Percentiles rank a stretch among this genome's conserved stretches.
Conservation (phyloP, 768 basidiomycete species). For the Sarcodon sp. region DNA sequence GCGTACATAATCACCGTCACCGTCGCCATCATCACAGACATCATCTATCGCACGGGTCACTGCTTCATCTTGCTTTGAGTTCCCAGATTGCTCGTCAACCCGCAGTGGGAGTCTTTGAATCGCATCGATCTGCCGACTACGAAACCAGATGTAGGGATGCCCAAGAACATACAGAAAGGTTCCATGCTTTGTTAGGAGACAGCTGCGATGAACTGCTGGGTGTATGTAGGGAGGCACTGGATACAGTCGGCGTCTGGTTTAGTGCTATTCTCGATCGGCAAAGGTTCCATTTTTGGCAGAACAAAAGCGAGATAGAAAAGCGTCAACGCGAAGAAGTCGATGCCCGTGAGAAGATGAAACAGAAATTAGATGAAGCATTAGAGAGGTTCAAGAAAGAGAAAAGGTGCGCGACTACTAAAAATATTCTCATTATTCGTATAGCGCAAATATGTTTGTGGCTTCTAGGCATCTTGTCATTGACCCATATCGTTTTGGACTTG, state of each 20-base stretch:
- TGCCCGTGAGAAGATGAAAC: conserved; percentile 23
- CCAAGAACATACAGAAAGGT: conserved; percentile 26
- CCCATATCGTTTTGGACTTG: conserved; percentile 44
- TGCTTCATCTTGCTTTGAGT: conserved; percentile 14
- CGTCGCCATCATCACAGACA: conserved; percentile 9
- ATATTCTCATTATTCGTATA: background rate
- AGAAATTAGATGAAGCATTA: conserved; percentile 22
- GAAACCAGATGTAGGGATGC: conserved; percentile 38
- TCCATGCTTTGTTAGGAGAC: conserved; percentile 30
- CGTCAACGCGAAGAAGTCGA: conserved; percentile 21
- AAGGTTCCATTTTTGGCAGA: conserved; percentile 22
- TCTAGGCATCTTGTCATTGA: conserved; percentile 38
- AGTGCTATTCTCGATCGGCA: conserved; percentile 20
- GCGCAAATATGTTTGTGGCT: background rate
- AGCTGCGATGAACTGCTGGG: conserved; percentile 44
- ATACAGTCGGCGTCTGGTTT: conserved; percentile 38
- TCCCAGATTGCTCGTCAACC: conserved; percentile 23
- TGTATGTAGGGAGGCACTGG: conserved; percentile 26
- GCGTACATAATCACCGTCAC: conserved; percentile 7
- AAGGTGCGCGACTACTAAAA: conserved; percentile 24
- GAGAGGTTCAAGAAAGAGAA: conserved; percentile 34
- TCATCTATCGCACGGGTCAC: conserved; percentile 4
- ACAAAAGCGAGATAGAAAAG: conserved; percentile 15
- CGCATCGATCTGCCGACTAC: conserved; percentile 54
- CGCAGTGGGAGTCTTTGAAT: conserved; percentile 65